Evolutionary conservation across 2,329 filamentous ascomycete genomes (phyloP), one percentile per base, ranked within the genome.

Genomic region (Hypoxylon rubiginosum): DNA sequence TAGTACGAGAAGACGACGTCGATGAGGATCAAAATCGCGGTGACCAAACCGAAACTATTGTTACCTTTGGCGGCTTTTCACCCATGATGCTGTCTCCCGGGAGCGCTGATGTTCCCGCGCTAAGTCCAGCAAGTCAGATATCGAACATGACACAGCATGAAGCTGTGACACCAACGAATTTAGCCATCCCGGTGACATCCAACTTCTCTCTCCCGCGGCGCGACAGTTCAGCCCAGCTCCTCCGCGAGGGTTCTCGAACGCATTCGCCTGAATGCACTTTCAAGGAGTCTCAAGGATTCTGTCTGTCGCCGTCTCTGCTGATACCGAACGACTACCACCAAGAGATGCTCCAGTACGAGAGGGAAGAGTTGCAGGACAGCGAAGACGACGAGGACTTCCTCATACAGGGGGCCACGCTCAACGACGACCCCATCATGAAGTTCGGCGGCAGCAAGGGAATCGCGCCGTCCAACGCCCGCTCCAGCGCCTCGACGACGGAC

Each of bases 251-350:
- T 59, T 74, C 76, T 41, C 80, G 81, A 53, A 80, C 76, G 32
- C 77, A 78, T 26, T 87, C 87, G 2, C 80, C 82, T 13, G 81
- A 82, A 0, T 85, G 83, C 1, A 88, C 82, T 73, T 89, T 87
- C 74, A 85, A 84, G 70, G 88, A 90, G 74, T 84, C 83, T 0
- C 85, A 89, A 60, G 86, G 85, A 13, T 89, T 89, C 72, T 83
- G 81, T 45, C 76, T 90, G 34, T 90, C 88, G 7, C 88, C 88
- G 0, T 86, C 86, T 3, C 80, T 90, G n/a, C 80, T 90, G 53
- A 88, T 90, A 57, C 88, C 88, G 11, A 77, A 80, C 50, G 88
- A 91, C 55, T 88, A 85, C 69, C 83, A 86, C 56, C 82, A 85
- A 66, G 82, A 88, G 70, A 85, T 88, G 80, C 74, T 84, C 43